These are phyloP conservation scores for Chalciporus piperatus DNA, from an alignment of 768 basidiomycete species.

Conservation along the genomic window DNA sequence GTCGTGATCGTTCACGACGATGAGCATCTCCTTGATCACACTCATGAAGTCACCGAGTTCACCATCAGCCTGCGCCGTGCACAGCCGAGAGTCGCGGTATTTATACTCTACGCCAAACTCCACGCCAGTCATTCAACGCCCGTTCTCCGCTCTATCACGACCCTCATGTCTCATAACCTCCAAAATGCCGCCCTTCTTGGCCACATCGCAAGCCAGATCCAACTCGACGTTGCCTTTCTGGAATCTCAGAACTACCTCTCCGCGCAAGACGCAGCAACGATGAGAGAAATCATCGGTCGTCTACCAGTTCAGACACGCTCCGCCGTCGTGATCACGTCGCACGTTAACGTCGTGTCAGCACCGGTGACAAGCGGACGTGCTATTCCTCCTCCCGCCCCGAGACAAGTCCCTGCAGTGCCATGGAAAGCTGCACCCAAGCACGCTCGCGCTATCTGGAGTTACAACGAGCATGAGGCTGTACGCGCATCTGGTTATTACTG, in stretches of 20 bases:
- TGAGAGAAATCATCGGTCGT: constrained; percentile 45
- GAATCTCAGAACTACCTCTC: constrained; percentile 53
- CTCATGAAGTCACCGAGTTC: too few species aligned
- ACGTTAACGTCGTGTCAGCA: constrained; percentile 5
- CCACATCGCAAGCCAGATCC: constrained; percentile 57
- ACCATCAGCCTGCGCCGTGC: too few species aligned
- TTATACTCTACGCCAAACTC: too few species aligned
- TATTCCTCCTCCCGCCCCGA: constrained; percentile 17
- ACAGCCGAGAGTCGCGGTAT: too few species aligned
- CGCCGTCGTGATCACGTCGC: constrained; percentile 10
- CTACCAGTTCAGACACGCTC: constrained; percentile 33
- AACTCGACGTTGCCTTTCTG: constrained; percentile 57
- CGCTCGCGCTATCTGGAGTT: constrained; percentile 63
- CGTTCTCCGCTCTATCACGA: too few species aligned
- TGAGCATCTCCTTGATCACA: neutral
- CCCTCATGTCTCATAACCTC: constrained; percentile 24
- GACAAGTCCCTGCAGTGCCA: constrained; percentile 5
- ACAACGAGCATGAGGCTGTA: constrained; percentile 59
- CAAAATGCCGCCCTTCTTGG: constrained; percentile 48
- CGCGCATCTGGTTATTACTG: constrained; percentile 11
- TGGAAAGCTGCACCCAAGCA: constrained; percentile 13
- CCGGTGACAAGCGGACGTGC: constrained; percentile 6
- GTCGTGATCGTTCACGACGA: neutral
- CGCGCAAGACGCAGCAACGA: constrained; percentile 40
- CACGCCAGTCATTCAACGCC: neutral